These are phyloP conservation scores for Globisporangium okanoganense DNA, from an alignment of 352 stramenopile species.

Conservation along the genomic window DNA sequence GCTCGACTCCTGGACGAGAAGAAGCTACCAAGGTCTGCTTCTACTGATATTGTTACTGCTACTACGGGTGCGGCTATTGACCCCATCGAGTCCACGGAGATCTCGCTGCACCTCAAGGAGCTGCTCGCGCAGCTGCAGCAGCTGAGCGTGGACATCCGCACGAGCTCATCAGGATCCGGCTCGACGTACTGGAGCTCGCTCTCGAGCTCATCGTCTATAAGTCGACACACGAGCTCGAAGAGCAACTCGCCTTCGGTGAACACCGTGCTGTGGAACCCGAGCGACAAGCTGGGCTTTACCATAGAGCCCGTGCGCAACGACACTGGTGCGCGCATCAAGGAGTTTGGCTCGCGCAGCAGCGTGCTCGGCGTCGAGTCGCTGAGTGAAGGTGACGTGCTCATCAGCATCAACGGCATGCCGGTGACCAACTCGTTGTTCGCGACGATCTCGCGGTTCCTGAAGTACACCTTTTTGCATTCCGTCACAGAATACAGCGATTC, in stretches of 20 bases:
- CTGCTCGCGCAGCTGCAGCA: slow-evolving; percentile 68
- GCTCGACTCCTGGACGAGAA: slow-evolving; percentile 36
- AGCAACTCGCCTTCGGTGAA: slow-evolving; percentile 19
- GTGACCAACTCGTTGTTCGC: slow-evolving; percentile 50
- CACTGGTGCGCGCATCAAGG: slow-evolving; percentile 57
- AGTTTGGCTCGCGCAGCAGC: slow-evolving; percentile 57
- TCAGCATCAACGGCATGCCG: slow-evolving; percentile 71
- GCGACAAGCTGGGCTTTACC: slow-evolving; percentile 67
- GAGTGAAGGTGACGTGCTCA: slow-evolving; percentile 51
- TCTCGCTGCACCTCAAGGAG: slow-evolving; percentile 67
- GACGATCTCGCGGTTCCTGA: slow-evolving; percentile 75
- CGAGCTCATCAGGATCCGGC: slow-evolving; percentile 37
- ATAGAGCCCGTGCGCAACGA: slow-evolving; percentile 47
- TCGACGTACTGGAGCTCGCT: slow-evolving; percentile 77
- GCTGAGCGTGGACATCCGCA: slow-evolving; percentile 64
- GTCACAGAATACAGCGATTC: too few species aligned
- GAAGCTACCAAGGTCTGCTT: slow-evolving; percentile 5
- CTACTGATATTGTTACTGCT: neutral
- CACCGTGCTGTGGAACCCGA: slow-evolving; percentile 73
- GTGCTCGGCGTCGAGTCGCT: slow-evolving; percentile 70
- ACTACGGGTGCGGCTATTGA: slow-evolving; percentile 21
- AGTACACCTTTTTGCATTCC: too few species aligned
- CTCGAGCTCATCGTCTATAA: slow-evolving; percentile 51
- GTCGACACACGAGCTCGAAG: slow-evolving; percentile 13
- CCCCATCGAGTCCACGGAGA: slow-evolving; percentile 46